These are phyloP conservation scores for Debaryomyces castellii DNA, from an alignment of 805 yeast species.

Conservation along the genomic window DNA sequence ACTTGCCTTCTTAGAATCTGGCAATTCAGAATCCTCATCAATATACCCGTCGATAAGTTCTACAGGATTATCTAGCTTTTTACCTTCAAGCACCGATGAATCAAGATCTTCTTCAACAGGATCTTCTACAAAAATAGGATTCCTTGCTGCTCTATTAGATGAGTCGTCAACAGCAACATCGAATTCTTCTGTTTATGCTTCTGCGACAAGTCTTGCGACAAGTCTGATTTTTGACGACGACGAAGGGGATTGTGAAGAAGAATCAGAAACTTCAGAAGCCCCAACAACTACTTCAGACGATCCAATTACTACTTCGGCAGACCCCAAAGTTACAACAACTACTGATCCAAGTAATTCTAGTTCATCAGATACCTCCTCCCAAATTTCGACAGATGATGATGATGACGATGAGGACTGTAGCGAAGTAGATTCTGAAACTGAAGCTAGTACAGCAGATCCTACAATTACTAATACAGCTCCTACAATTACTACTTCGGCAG, in stretches of 20 bases:
- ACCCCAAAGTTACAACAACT: background rate
- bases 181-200: background rate
- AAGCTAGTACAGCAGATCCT: no score
- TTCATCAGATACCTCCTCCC: background rate
- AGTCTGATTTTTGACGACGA: slow-evolving; percentile 10
- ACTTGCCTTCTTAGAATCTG: background rate
- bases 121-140: slow-evolving; percentile 3
- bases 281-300: slow-evolving; percentile 5
- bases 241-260: slow-evolving; percentile 17
- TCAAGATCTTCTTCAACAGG: slow-evolving; percentile 4
- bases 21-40: slow-evolving; percentile 1
- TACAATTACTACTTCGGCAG: background rate
- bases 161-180: background rate
- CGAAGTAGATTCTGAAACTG: slow-evolving; percentile 11
- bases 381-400: background rate
- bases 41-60: slow-evolving; percentile 1
- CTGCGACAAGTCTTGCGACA: slow-evolving; percentile 3
- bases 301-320: background rate
- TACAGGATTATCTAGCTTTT: background rate
- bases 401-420: slow-evolving; percentile 18
- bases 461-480: slow-evolving; percentile 5
- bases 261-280: slow-evolving; percentile 7
- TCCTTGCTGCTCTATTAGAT: slow-evolving; percentile 7
- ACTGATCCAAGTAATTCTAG: background rate
- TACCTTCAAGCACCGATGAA: slow-evolving; percentile 2